These are phyloP conservation scores for Apophysomyces sp. DNA, from an alignment of 371 early-diverging fungal species.

Conservation along the genomic window DNA sequence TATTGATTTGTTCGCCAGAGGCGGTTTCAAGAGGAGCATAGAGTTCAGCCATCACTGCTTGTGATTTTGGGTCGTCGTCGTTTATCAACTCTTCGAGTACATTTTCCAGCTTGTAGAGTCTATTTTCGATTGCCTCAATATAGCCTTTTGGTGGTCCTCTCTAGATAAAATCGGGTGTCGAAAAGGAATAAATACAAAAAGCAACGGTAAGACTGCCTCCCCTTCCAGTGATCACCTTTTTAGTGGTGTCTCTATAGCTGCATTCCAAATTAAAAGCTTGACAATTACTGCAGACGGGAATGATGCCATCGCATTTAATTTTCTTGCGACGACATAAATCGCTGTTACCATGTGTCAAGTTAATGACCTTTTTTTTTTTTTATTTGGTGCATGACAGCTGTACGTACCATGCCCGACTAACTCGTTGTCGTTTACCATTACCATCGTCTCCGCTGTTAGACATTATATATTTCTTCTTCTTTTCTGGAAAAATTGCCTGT, in stretches of 20 bases:
- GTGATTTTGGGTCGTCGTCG: constrained; percentile 49
- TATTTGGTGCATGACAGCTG: too few relatives aligned
- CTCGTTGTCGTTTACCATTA: constrained; percentile 37
- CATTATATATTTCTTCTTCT: constrained; percentile 8
- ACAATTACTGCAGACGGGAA: constrained; percentile 55
- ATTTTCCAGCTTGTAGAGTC: constrained; percentile 63
- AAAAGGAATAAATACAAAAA: not conserved
- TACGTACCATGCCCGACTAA: constrained; percentile 50
- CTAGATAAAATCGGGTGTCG: constrained; percentile 15
- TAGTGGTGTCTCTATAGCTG: constrained; percentile 44
- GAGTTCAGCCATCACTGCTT: constrained; percentile 55
- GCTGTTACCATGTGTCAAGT: constrained; percentile 16
- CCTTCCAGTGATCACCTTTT: constrained; percentile 32
- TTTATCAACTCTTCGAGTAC: constrained; percentile 56
- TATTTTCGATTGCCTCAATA: constrained; percentile 70
- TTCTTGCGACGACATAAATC: constrained; percentile 66
- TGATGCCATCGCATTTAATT: constrained; percentile 63
- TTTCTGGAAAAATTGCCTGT: not conserved
- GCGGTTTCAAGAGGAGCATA: constrained; percentile 52
- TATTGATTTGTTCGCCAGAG: constrained; percentile 43
- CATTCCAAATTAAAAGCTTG: constrained; percentile 39
- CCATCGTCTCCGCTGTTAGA: constrained; percentile 15
- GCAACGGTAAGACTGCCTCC: not conserved
- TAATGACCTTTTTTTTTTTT: not conserved
- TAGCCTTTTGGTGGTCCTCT: constrained; percentile 76